Percentiles rank a stretch among this genome's conserved stretches.
Evolutionary conservation across 2,329 filamentous ascomycete genomes (phyloP).

Genomic region (Colletotrichum destructivum): DNA sequence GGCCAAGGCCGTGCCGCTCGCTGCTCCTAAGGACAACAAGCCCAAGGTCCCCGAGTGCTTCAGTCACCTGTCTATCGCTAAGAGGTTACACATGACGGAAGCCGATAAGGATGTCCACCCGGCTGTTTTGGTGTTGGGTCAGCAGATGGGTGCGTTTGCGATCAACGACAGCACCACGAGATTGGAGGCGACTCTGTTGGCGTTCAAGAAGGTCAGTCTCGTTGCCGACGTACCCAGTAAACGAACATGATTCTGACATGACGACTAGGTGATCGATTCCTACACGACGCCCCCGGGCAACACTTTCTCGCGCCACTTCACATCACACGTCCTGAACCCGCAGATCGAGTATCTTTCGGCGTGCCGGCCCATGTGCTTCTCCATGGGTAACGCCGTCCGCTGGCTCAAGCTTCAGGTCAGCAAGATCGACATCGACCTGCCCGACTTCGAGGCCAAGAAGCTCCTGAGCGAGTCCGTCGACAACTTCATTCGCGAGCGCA

Average conservation of each 20-base stretch:
- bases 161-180: conserved; percentile 92
- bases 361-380: conserved; percentile 95
- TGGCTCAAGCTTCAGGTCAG: conserved; percentile 95
- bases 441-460: conserved; percentile 86
- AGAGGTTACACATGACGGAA: conserved; percentile 67
- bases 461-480: conserved; percentile 81
- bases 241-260: conserved; percentile 36
- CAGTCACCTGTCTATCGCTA: conserved; percentile 83
- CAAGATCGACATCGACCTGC: conserved; percentile 87
- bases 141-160: conserved; percentile 91
- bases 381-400: conserved; percentile 96
- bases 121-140: conserved; percentile 84
- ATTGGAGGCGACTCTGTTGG: conserved; percentile 88
- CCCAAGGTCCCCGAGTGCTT: conserved; percentile 80
- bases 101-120: conserved; percentile 88
- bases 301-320: conserved; percentile 91
- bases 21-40: conserved; percentile 66
- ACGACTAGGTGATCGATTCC: conserved; percentile 83
- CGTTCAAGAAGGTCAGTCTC: conserved; percentile 82
- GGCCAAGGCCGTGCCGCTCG: conserved; percentile 53
- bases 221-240: not conserved
- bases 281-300: conserved; percentile 90
- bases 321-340: conserved; percentile 89
- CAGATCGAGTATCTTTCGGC: conserved; percentile 96
- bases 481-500: conserved; percentile 89